Percentiles rank a stretch among this genome's conserved stretches.
Conservation (phyloP, 2,329 filamentous ascomycete genomes). For the Colletotrichum tabaci region DNA sequence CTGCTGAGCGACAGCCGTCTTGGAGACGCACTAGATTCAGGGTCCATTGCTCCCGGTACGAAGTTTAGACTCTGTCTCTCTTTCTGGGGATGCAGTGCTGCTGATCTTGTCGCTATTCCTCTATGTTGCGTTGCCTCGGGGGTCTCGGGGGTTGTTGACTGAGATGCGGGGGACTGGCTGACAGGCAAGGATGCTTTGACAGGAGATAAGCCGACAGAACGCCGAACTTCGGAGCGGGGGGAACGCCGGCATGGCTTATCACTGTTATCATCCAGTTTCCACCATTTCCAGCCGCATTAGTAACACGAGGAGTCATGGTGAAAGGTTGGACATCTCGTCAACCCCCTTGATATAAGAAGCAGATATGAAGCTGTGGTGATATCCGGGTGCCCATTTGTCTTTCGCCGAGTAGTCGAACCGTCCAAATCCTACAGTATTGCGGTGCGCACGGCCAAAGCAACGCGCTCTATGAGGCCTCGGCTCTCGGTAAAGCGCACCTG, state of each 20-base stretch:
- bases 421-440: no score
- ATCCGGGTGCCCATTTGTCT: no score
- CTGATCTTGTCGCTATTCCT: not conserved
- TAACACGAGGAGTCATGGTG: no score
- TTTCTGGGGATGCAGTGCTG: not conserved
- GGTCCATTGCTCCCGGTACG: conserved; percentile 1
- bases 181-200: not conserved
- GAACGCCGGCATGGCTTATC: not conserved
- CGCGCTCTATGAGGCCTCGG: no score
- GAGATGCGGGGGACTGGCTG: not conserved
- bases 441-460: no score
- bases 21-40: not conserved
- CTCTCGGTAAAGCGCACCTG: no score
- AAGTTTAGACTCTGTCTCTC: not conserved
- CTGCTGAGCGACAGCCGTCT: conserved; percentile 3
- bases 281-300: not conserved
- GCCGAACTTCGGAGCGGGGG: conserved; percentile 29
- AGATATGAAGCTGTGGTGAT: no score
- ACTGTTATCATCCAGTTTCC: not conserved
- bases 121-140: not conserved
- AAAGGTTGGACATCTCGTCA: no score
- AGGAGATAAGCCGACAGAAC: not conserved
- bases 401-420: no score
- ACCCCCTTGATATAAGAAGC: no score
- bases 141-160: conserved; percentile 15